Evolutionary conservation across 2,329 filamentous ascomycete genomes (phyloP).

Genomic region (Colletotrichum cordylinicola): DNA sequence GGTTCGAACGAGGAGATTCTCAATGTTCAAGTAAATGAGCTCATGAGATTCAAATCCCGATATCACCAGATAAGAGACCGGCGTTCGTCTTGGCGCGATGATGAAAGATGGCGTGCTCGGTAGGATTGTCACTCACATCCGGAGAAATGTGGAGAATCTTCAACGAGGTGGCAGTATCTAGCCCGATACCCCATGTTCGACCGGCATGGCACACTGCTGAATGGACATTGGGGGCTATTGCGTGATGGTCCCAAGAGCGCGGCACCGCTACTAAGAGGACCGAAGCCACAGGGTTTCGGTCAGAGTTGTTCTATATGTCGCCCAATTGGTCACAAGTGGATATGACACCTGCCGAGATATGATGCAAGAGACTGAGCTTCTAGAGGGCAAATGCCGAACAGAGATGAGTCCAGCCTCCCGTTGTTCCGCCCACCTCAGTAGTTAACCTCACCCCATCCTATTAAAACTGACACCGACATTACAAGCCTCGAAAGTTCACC

Average conservation of each 20-base stretch:
- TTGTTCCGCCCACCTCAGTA: neutral
- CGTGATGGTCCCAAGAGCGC: conserved; percentile 7
- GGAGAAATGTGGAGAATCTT: neutral
- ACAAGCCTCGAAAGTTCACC: neutral
- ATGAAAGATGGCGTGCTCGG: conserved; percentile 14
- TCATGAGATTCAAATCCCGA: conserved; percentile 3
- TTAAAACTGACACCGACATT: accelerated
- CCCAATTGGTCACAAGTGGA: neutral
- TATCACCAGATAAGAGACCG: neutral
- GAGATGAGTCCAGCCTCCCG: neutral
- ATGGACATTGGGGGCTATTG: neutral
- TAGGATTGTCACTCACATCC: neutral
- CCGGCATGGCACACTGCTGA: neutral
- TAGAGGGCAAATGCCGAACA: neutral
- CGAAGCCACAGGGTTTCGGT: no score
- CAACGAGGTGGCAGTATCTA: neutral
- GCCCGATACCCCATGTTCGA: neutral
- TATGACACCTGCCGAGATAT: neutral
- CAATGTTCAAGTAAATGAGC: neutral
- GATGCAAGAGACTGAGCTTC: neutral
- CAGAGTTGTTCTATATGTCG: neutral
- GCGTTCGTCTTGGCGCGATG: conserved; percentile 16
- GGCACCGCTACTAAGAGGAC: neutral
- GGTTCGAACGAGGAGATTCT: neutral
- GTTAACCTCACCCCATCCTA: neutral